These are phyloP conservation scores for Sphenostylis stenocarpa DNA, from an alignment of 306 rosid genomes.

Conservation along the genomic window DNA sequence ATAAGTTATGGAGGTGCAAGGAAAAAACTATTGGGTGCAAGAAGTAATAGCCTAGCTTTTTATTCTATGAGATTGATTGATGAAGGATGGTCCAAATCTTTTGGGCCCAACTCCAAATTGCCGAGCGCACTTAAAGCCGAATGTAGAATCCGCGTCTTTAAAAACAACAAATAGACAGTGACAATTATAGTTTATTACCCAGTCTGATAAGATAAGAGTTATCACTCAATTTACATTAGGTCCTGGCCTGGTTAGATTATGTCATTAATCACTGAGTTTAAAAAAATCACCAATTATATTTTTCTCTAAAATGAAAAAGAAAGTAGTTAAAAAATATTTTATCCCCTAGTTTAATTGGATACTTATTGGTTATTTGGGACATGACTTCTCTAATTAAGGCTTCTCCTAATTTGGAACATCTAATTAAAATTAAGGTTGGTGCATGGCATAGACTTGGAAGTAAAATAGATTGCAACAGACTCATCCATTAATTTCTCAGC, in stretches of 20 bases:
- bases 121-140: background rate
- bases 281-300: background rate
- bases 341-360: background rate
- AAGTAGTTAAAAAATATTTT: background rate
- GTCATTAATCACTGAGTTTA: too few relatives aligned
- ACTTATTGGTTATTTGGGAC: background rate
- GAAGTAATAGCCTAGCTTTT: too few relatives aligned
- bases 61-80: background rate
- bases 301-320: background rate
- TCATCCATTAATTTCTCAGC: constrained; percentile 36
- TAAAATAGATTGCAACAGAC: constrained; percentile 11
- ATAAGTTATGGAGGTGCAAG: too few relatives aligned
- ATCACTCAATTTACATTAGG: too few relatives aligned
- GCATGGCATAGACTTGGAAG: constrained; percentile 11
- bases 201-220: background rate
- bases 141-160: background rate
- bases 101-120: background rate
- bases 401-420: constrained; percentile 15
- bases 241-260: too few relatives aligned
- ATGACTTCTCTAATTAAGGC: constrained; percentile 30
- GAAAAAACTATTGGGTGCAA: too few relatives aligned
- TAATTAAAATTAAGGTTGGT: constrained; percentile 33
- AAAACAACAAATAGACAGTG: too few relatives aligned
- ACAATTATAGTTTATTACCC: too few relatives aligned
- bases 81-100: too few relatives aligned